A percentile compares a stretch with the other conserved stretches of the same genome.
Evolutionary conservation across 1,139 yeast genomes (phyloP).

Genomic region (Lodderomyces oxycetoniae): DNA sequence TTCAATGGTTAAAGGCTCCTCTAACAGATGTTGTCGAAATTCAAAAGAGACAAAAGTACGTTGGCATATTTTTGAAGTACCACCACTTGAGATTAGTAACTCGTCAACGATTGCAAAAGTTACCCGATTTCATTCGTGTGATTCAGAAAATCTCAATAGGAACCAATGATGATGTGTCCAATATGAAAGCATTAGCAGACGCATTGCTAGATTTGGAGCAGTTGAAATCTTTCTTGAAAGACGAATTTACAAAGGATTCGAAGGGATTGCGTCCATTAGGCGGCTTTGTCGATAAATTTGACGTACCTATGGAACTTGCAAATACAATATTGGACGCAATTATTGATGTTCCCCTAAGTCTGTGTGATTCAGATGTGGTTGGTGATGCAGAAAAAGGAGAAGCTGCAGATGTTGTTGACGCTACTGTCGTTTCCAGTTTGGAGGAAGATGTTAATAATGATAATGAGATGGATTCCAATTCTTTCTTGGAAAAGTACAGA

Average conservation of each 20-base stretch:
- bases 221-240: conserved; percentile 20
- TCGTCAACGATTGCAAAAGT: conserved; percentile 20
- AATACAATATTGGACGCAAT: conserved; percentile 26
- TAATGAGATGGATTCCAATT: conserved; percentile 12
- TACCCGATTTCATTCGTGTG: conserved; percentile 39
- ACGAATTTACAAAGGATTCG: conserved; percentile 15
- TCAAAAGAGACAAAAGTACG: conserved; percentile 56
- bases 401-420: conserved; percentile 7
- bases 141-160: conserved; percentile 35
- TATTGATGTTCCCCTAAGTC: conserved; percentile 12
- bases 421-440: conserved; percentile 1
- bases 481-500: conserved; percentile 21
- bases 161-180: conserved; percentile 31
- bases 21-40: conserved; percentile 56
- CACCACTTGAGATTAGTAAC: conserved; percentile 28
- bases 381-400: conserved; percentile 9
- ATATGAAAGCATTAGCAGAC: conserved; percentile 30
- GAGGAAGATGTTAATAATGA: neutral
- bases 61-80: conserved; percentile 46
- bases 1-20: conserved; percentile 84
- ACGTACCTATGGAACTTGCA: conserved; percentile 28
- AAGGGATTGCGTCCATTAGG: conserved; percentile 12
- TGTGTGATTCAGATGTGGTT: conserved; percentile 3
- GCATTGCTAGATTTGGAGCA: conserved; percentile 26
- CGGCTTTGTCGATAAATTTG: conserved; percentile 22